Percentiles rank a stretch among this genome's conserved stretches.
Conservation (phyloP, 371 early-diverging fungal genomes). For the Syncephalastrum monosporum region DNA sequence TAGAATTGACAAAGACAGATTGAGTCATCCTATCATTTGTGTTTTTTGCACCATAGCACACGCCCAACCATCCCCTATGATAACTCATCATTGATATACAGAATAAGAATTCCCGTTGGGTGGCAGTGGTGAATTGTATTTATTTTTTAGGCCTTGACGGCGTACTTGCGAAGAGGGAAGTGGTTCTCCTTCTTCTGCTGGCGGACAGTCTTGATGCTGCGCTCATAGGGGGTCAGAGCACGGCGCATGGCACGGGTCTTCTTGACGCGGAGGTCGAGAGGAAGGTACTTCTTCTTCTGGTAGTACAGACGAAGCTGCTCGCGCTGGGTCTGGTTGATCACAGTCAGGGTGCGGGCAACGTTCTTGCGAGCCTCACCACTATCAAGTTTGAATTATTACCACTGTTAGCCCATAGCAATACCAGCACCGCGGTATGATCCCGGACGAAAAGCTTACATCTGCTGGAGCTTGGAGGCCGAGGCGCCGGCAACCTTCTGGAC, state of each 20-base stretch:
- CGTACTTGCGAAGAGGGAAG: constrained; percentile 87
- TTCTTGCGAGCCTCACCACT: constrained; percentile 84
- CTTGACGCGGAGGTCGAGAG: constrained; percentile 92
- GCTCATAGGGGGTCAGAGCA: constrained; percentile 79
- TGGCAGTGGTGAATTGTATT: background rate
- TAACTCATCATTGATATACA: too few relatives aligned
- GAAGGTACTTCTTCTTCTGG: constrained; percentile 89
- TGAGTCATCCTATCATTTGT: too few relatives aligned
- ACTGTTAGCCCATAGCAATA: background rate
- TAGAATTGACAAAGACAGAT: too few relatives aligned
- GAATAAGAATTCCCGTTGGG: too few relatives aligned
- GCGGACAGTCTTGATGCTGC: constrained; percentile 66
- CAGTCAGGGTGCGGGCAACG: constrained; percentile 91
- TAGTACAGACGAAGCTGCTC: constrained; percentile 79
- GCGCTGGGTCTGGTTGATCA: constrained; percentile 88
- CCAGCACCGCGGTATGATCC: background rate
- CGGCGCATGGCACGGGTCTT: constrained; percentile 97
- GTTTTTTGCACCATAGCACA: too few relatives aligned
- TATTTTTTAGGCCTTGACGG: constrained; percentile 75
- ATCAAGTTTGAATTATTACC: background rate
- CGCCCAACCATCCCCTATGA: too few relatives aligned
- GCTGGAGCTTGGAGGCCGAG: constrained; percentile 71
- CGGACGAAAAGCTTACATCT: constrained; percentile 61
- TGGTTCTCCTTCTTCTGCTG: constrained; percentile 79
- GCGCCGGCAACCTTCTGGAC: constrained; percentile 89